Evolutionary conservation across 2,329 filamentous ascomycete genomes (phyloP).

Genomic region (Colletotrichum paranaense): DNA sequence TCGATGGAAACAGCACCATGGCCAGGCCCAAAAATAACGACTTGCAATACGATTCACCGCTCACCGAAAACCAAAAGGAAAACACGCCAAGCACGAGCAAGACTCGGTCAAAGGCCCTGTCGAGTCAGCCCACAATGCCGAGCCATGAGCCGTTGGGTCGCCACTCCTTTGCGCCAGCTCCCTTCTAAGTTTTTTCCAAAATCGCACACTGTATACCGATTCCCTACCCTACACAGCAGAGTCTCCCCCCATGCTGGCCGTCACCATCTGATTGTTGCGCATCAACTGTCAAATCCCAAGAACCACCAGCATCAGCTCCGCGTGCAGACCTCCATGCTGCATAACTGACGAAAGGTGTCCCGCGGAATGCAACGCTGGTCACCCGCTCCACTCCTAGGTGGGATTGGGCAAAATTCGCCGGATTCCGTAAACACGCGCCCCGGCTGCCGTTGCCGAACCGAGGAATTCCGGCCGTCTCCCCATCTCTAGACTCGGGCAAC

Average conservation of each 20-base stretch:
- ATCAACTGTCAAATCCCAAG: slow-evolving; percentile 9
- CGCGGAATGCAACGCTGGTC: slow-evolving; percentile 21
- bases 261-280: slow-evolving; percentile 13
- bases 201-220: slow-evolving; percentile 21
- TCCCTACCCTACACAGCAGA: neutral
- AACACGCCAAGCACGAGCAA: neutral
- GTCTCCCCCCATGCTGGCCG: neutral
- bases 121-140: slow-evolving; percentile 14
- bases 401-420: slow-evolving; percentile 16
- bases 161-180: slow-evolving; percentile 14
- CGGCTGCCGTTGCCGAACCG: slow-evolving; percentile 20
- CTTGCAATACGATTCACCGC: neutral
- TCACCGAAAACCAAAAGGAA: slow-evolving; percentile 8
- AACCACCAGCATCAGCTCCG: neutral
- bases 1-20: neutral
- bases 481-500: neutral
- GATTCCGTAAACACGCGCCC: neutral
- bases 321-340: neutral
- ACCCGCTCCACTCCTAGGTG: neutral
- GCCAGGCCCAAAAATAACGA: neutral
- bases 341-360: slow-evolving; percentile 2
- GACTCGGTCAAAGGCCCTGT: neutral
- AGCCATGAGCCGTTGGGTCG: slow-evolving; percentile 8
- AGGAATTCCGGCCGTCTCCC: slow-evolving; percentile 25
- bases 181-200: neutral